Base-by-base conservation (phyloP, 441 rosid species). In the Rhodomyrtus psidioides region DNA sequence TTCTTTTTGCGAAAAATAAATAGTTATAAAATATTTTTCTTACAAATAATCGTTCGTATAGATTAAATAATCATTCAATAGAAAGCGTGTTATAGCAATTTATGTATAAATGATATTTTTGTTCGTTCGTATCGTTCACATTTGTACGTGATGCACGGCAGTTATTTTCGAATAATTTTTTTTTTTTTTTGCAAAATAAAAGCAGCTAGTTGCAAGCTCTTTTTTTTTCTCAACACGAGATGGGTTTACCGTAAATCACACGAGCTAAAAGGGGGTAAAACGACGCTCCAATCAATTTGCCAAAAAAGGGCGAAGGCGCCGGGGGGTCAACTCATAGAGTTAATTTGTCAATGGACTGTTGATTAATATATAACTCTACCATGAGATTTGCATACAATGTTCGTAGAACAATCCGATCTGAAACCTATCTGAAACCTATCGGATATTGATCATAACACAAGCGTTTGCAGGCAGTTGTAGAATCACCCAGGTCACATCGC, bases 11-110 rank as follows among this genome's bases (percentile, higher is more conserved):
- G 13, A 55, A 23, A 55, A 9, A 9, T 55, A 23, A 23, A 55
- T 55, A 4, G 21, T 8, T 55, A 7, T 1, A 55, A 3, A 55
- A 19, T 1, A 2, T 7, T 19, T 3, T 55, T 3, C 0, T 1
- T 2, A 55, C 7, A 19, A 55, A 8, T 21, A 55, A 55, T 55
- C 5, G 1, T 2, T 4, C 26, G 3, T 8, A 4, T 55, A 0
- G 12, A 9, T 55, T 55, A 0, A 55, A 21, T 55, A 55, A 8
- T 55, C 21, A 55, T 0, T 19, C 57, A 55, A 55, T 3, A 8
- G 8, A 3, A 55, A 55, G 21, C 5, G 10, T 55, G 12, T 21
- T 1, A 55, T 21, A 19, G 9, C 4, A 53, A 54, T 54, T 54
- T 54, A 54, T 23, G 12, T 4, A 26, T 55, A 55, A 55, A 21